Evolutionary conservation across 2,329 filamentous ascomycete genomes (phyloP).

Genomic region (Alternaria gaisen): DNA sequence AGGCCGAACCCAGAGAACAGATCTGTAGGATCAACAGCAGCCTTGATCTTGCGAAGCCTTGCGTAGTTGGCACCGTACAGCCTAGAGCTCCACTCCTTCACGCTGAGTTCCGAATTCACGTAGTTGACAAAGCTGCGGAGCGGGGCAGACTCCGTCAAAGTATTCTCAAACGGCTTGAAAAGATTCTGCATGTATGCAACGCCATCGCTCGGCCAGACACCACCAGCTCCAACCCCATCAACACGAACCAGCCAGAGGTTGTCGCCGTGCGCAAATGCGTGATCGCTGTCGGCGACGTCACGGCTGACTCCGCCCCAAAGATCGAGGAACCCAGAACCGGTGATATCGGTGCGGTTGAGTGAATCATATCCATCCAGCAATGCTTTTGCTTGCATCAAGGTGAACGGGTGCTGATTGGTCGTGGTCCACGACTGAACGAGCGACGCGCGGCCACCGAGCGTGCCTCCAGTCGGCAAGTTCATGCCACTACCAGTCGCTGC

Average conservation of each 20-base stretch:
- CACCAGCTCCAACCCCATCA: conserved; percentile 20
- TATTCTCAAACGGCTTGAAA: conserved; percentile 24
- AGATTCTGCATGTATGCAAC: conserved; percentile 30
- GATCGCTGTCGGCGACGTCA: conserved; percentile 22
- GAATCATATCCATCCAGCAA: conserved; percentile 17
- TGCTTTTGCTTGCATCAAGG: conserved; percentile 16
- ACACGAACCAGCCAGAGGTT: conserved; percentile 33
- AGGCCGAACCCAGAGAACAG: conserved; percentile 25
- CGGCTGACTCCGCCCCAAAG: conserved; percentile 28
- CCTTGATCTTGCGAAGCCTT: conserved; percentile 26
- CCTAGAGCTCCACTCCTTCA: conserved; percentile 26
- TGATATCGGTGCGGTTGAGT: conserved; percentile 25
- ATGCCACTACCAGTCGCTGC: conserved; percentile 17
- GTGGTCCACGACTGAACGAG: conserved; percentile 26
- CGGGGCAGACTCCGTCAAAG: conserved; percentile 17
- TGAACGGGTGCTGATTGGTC: conserved; percentile 21
- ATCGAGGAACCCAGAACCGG: conserved; percentile 24
- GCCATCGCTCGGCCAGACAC: conserved; percentile 26
- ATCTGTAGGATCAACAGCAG: conserved; percentile 18
- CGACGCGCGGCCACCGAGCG: conserved; percentile 24
- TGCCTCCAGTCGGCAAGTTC: conserved; percentile 24
- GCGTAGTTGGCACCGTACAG: conserved; percentile 27
- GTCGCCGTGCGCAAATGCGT: conserved; percentile 24
- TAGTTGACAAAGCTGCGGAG: conserved; percentile 32
- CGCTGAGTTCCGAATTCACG: conserved; percentile 24